A percentile compares a stretch with the other conserved stretches of the same genome.
phyloP scores from a whole-genome alignment of 306 rosid genomes.

The Mucuna pruriens region DNA sequence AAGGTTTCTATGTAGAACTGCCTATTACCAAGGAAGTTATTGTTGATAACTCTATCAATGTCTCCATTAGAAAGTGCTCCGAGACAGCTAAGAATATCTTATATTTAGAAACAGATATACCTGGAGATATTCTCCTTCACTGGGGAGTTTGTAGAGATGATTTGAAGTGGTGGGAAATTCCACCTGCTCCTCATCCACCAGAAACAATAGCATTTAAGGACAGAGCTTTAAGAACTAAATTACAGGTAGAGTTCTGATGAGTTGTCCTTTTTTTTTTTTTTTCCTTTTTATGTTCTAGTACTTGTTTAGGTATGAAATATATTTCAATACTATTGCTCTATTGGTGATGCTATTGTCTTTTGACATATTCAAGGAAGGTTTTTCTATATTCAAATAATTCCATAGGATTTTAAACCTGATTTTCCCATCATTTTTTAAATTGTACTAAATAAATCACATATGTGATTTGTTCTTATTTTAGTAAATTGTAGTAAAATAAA shows the following conservation, averaged over 20 bases:
- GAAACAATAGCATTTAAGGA: conserved; percentile 69
- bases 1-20: conserved; percentile 76
- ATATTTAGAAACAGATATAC: conserved; percentile 76
- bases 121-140: conserved; percentile 73
- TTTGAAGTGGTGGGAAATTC: conserved; percentile 82
- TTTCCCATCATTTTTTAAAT: background rate
- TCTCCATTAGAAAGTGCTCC: conserved; percentile 65
- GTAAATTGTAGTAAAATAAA: no score
- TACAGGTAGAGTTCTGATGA: conserved; percentile 58
- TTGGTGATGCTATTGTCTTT: background rate
- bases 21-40: conserved; percentile 66
- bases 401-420: conserved; percentile 5
- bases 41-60: conserved; percentile 56
- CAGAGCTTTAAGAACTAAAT: conserved; percentile 78
- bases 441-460: background rate
- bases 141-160: conserved; percentile 94
- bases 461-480: background rate
- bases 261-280: background rate
- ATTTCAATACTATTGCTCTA: background rate
- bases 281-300: background rate
- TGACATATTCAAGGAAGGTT: conserved; percentile 9
- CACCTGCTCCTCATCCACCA: conserved; percentile 75
- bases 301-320: conserved; percentile 10
- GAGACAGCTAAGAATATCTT: conserved; percentile 68
- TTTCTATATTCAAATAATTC: background rate